Conservation (phyloP, 371 early-diverging fungal genomes). For the Syncephalastrum sp. region DNA sequence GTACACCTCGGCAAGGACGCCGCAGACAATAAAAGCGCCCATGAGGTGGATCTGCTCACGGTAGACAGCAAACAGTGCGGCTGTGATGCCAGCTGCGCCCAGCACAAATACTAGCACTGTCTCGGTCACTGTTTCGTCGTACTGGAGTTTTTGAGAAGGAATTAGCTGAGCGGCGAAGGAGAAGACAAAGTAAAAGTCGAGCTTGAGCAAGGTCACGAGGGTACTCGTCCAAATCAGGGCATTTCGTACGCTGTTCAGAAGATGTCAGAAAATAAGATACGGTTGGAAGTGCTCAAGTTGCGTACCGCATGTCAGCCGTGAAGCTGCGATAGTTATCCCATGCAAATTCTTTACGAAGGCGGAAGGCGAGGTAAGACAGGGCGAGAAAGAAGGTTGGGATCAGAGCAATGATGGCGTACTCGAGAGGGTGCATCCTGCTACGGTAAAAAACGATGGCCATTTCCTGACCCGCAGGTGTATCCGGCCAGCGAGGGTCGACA, state of each 20-base stretch:
- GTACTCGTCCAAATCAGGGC: slow-evolving; percentile 40
- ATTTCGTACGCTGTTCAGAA: slow-evolving; percentile 29
- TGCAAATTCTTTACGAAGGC: slow-evolving; percentile 48
- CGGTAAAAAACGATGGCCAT: slow-evolving; percentile 32
- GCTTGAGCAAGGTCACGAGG: slow-evolving; percentile 42
- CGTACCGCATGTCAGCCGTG: slow-evolving; percentile 50
- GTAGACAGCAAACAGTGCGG: slow-evolving; percentile 37
- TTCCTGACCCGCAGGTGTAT: slow-evolving; percentile 20
- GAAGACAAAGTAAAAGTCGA: slow-evolving; percentile 51
- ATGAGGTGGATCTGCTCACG: slow-evolving; percentile 39
- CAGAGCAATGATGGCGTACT: slow-evolving; percentile 50
- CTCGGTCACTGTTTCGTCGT: slow-evolving; percentile 36
- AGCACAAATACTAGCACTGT: slow-evolving; percentile 43
- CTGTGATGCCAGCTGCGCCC: slow-evolving; percentile 26
- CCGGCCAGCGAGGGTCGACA: slow-evolving; percentile 29
- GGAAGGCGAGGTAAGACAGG: slow-evolving; percentile 38
- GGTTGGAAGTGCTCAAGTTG: neutral
- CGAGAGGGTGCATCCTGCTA: slow-evolving; percentile 41
- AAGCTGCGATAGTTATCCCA: slow-evolving; percentile 56
- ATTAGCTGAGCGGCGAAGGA: slow-evolving; percentile 51
- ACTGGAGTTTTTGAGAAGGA: slow-evolving; percentile 41
- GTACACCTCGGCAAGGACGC: slow-evolving; percentile 25
- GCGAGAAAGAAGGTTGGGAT: slow-evolving; percentile 46
- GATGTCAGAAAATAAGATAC: neutral
- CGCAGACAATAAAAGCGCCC: slow-evolving; percentile 20